Evolutionary conservation across 2,329 filamentous ascomycete genomes (phyloP).

Genomic region (Scytalidium sp.): DNA sequence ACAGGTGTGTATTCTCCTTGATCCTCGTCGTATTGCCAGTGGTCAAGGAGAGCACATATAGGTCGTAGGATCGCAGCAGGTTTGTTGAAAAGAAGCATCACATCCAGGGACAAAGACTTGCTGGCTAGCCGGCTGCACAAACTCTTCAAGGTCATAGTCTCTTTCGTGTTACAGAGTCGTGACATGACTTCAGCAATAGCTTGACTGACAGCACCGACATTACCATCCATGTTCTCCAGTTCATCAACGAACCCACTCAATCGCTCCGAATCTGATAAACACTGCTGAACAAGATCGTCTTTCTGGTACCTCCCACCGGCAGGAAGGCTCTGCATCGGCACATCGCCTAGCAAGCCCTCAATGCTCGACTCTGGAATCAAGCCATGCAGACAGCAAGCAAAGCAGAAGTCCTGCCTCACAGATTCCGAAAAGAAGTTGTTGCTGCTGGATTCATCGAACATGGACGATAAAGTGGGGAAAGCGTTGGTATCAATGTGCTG

Average conservation of each 20-base stretch:
- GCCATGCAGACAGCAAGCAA: constrained; percentile 83
- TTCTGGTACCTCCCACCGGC: constrained; percentile 73
- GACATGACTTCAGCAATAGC: constrained; percentile 72
- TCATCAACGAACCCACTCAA: constrained; percentile 76
- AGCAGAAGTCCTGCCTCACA: constrained; percentile 80
- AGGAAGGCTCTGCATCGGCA: constrained; percentile 76
- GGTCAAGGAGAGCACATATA: constrained; percentile 71
- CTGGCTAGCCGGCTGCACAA: constrained; percentile 71
- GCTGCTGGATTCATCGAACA: constrained; percentile 55
- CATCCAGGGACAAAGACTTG: constrained; percentile 69
- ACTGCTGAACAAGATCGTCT: constrained; percentile 75
- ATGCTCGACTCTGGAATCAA: constrained; percentile 78
- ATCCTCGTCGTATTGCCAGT: constrained; percentile 79
- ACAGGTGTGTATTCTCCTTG: constrained; percentile 81
- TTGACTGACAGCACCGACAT: constrained; percentile 79
- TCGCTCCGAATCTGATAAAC: constrained; percentile 70
- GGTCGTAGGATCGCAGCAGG: constrained; percentile 68
- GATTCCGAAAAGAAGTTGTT: constrained; percentile 57
- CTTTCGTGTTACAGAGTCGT: constrained; percentile 67
- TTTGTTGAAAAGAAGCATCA: constrained; percentile 73
- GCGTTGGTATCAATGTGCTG: constrained; percentile 57
- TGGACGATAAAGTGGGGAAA: constrained; percentile 62
- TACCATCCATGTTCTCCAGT: constrained; percentile 86
- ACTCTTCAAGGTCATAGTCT: constrained; percentile 76
- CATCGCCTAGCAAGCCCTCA: constrained; percentile 77